Base-by-base conservation (phyloP, 306 rosid species). In the Quercus wislizeni region DNA sequence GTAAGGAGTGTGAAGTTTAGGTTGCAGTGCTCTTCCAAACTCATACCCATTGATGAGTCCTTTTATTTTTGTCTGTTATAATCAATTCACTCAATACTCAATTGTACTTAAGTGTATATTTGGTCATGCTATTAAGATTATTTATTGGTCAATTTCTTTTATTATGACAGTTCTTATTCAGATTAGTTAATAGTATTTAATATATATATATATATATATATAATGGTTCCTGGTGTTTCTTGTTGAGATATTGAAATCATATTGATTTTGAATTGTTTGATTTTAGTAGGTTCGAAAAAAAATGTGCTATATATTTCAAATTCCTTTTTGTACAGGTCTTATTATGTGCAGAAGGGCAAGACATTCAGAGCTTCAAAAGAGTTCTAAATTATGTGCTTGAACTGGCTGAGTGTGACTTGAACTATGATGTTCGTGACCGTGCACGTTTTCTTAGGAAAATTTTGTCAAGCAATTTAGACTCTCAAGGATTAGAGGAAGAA, bases 401-500 rank as follows among this genome's bases (percentile, higher is more conserved):
- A 88, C 82, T 96, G 79, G 97, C 98, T 75, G 89, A 89, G 80
- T 83, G 89, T 58, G 98, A 96, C 81, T 76, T 87, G 79, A 91
- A 83, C 75, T 93, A 93, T 73, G 97, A 96, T 81, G 83, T 93
- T 46, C 97, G 98, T 80, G 99, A 96, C 81, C 96, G 94, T 28
- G 90, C 96, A 73, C 85, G 89, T 84, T 83, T 93, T 74, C 69
- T 93, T 57, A 86, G 85, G 74, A 93, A 87, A 74, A 85, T 93
- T 77, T 71, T 91, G 74, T 78, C 91, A 31, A 78, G 82, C 71
- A 69, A 86, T 89, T 64, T 90, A 80, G 91, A 84, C 56, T 83
- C 83, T 78, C 94, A 79, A 54, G 84, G 25, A 78, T 55, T 49
- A 59, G 78, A 83, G 79, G 88, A 79, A 78, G 86, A 81, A 67